Evolutionary conservation across 768 basidiomycete species (phyloP).

Genomic region (Pleurotus tuber-regium): DNA sequence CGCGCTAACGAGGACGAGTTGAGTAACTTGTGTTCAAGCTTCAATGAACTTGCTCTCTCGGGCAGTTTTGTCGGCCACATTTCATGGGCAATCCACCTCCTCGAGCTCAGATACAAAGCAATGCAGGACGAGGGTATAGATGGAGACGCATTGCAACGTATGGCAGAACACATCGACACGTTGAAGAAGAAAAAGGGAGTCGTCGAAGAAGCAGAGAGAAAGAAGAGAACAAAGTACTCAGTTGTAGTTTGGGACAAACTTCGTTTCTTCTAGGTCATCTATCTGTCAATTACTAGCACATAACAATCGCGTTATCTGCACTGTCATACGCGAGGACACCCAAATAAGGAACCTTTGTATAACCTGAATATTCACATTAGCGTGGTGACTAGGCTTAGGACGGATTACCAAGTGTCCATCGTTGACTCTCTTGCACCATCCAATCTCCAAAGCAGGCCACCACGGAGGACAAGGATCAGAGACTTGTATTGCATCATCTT

Average conservation of each 20-base stretch:
- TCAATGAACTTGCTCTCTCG: constrained; percentile 14
- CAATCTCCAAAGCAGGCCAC: too few species aligned
- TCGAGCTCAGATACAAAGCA: constrained; percentile 8
- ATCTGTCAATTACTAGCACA: too few species aligned
- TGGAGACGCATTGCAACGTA: neutral
- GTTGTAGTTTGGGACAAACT: neutral
- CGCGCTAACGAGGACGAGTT: neutral
- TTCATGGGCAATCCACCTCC: constrained; percentile 6
- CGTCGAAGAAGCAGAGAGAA: constrained; percentile 7
- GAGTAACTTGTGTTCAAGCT: constrained; percentile 5
- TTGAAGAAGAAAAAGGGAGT: constrained; percentile 1
- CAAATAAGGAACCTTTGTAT: too few species aligned
- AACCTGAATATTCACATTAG: too few species aligned
- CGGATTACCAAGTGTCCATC: too few species aligned
- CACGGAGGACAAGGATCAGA: too few species aligned
- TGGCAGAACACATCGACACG: constrained; percentile 3
- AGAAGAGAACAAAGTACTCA: neutral
- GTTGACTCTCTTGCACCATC: too few species aligned
- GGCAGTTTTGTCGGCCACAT: constrained; percentile 15
- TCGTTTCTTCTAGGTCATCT: too few species aligned
- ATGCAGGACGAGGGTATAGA: constrained; percentile 7
- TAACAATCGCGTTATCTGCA: too few species aligned
- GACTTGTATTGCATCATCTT: too few species aligned
- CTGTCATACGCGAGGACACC: too few species aligned
- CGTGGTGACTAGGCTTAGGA: too few species aligned